phyloP scores from a whole-genome alignment of 2,329 filamentous ascomycete species.

The Botrytis squamosa region DNA sequence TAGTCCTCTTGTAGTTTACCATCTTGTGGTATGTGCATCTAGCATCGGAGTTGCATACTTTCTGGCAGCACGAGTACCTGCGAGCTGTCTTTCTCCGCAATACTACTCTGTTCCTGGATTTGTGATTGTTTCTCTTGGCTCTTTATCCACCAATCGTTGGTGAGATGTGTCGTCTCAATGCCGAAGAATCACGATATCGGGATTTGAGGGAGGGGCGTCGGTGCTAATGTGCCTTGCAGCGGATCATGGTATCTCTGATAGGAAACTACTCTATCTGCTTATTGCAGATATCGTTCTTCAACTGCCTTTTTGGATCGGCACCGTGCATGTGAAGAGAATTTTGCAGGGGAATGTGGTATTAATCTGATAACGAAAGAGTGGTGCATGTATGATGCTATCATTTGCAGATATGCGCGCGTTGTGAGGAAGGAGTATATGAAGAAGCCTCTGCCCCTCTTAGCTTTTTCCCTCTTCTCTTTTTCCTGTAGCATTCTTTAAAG shows the following conservation, averaged over 20 bases:
- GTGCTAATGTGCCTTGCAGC: neutral
- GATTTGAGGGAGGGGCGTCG: neutral
- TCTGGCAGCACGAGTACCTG: no score
- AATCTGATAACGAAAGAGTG: neutral
- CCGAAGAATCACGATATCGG: neutral
- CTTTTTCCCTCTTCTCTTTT: neutral
- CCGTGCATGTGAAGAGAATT: neutral
- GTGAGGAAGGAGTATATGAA: neutral
- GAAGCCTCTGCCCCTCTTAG: neutral
- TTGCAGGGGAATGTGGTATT: no score
- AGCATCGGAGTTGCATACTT: no score
- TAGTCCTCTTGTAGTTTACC: no score
- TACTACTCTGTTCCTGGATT: neutral
- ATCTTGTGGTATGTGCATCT: no score
- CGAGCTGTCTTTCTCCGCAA: neutral
- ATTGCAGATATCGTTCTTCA: neutral
- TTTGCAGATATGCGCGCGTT: neutral
- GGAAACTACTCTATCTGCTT: neutral
- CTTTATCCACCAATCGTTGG: slow-evolving; percentile 4
- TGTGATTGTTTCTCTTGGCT: neutral
- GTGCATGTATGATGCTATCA: neutral
- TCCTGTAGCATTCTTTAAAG: neutral
- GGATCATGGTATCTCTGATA: neutral
- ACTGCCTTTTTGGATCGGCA: slow-evolving; percentile 3
- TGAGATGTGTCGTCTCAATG: neutral